A percentile compares a stretch with the other conserved stretches of the same genome.
Conservation (phyloP, 768 basidiomycete genomes). For the Kwoniella sp. region DNA sequence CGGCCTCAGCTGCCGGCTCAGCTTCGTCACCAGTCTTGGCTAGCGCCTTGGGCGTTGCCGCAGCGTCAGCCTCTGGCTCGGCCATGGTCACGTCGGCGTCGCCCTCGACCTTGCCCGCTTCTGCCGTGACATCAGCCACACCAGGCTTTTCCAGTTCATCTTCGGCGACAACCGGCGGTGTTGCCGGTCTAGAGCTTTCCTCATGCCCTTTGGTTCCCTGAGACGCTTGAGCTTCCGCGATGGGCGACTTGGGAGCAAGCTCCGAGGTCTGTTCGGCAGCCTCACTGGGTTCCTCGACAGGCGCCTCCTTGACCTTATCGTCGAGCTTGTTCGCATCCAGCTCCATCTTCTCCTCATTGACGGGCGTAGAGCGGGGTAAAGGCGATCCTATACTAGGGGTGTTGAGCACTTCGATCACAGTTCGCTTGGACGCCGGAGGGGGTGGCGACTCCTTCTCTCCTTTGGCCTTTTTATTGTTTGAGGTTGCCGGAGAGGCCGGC, state of each 20-base stretch:
- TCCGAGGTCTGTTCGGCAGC: not conserved
- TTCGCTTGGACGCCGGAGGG: conserved; percentile 17
- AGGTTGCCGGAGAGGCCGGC: conserved; percentile 22
- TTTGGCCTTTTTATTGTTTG: conserved; percentile 18
- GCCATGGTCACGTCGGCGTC: conserved; percentile 21
- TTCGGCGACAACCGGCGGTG: conserved; percentile 2
- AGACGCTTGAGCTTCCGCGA: not conserved
- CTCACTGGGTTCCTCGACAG: not conserved
- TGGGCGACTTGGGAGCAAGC: not conserved
- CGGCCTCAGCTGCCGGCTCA: not conserved
- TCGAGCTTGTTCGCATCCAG: conserved; percentile 1
- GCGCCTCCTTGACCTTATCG: not conserved
- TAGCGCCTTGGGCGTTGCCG: not conserved
- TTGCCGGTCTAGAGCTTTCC: conserved; percentile 10
- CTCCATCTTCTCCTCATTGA: not conserved
- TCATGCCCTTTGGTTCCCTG: not conserved
- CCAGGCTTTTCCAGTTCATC: not conserved
- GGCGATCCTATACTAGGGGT: conserved; percentile 25
- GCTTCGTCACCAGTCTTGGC: not conserved
- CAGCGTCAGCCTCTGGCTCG: conserved; percentile 6
- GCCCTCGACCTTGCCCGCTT: conserved; percentile 2
- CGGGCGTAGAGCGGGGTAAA: conserved; percentile 4
- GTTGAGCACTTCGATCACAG: conserved; percentile 41
- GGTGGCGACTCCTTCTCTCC: conserved; percentile 3
- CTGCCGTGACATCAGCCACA: not conserved